Evolutionary conservation across 768 basidiomycete species (phyloP).

Genomic region (Leccinum uliginosum): DNA sequence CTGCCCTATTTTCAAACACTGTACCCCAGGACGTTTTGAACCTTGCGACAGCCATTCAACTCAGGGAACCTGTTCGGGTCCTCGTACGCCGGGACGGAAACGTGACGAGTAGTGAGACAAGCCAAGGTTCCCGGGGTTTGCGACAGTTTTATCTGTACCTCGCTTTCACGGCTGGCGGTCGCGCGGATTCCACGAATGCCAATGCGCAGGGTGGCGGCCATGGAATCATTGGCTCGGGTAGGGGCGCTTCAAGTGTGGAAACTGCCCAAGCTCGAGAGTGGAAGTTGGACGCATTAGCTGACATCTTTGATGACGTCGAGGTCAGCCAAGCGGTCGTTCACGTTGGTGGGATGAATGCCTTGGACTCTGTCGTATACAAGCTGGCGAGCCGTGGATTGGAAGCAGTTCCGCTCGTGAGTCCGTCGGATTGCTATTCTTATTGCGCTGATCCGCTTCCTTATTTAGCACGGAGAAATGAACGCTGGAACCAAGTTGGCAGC

Average conservation of each 20-base stretch:
- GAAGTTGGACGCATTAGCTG: constrained; percentile 90
- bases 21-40: constrained; percentile 98
- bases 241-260: constrained; percentile 75
- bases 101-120: constrained; percentile 63
- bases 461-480: constrained; percentile 91
- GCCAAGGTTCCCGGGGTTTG: constrained; percentile 73
- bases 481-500: constrained; percentile 75
- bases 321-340: constrained; percentile 79
- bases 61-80: constrained; percentile 96
- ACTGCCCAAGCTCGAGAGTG: constrained; percentile 86
- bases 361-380: constrained; percentile 90
- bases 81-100: constrained; percentile 90
- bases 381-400: constrained; percentile 82
- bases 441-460: constrained; percentile 12
- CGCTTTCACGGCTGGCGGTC: constrained; percentile 85
- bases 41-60: constrained; percentile 87
- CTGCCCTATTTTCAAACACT: constrained; percentile 95
- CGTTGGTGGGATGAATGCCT: constrained; percentile 80
- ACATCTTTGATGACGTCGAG: constrained; percentile 86
- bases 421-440: background rate
- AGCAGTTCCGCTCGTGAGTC: constrained; percentile 78
- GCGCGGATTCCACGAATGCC: constrained; percentile 48
- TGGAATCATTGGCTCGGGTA: constrained; percentile 92
- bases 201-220: constrained; percentile 52
- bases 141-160: constrained; percentile 97